phyloP scores from a whole-genome alignment of 805 yeast species.

The Kockiozyma suomiensis region DNA sequence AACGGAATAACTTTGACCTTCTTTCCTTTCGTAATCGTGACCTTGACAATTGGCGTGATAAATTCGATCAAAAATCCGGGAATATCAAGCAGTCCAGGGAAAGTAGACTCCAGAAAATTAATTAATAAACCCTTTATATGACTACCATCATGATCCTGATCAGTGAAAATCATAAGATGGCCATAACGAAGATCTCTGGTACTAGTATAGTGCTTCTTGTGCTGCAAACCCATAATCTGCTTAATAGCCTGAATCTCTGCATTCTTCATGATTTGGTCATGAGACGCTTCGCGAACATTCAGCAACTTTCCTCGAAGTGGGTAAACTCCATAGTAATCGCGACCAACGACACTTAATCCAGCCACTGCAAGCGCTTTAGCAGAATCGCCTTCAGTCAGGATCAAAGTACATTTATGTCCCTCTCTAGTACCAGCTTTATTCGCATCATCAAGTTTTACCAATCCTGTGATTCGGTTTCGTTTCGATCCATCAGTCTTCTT shows the following conservation, averaged over 20 bases:
- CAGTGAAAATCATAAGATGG: conserved; percentile 98
- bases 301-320: conserved; percentile 94
- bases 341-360: conserved; percentile 91
- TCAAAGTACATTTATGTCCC: conserved; percentile 87
- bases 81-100: conserved; percentile 86
- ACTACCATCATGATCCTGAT: conserved; percentile 99
- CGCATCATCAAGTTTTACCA: conserved; percentile 91
- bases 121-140: conserved; percentile 95
- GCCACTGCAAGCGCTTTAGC: conserved; percentile 90
- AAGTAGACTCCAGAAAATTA: conserved; percentile 88
- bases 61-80: conserved; percentile 94
- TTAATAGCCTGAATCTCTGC: conserved; percentile 94
- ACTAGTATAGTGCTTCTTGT: conserved; percentile 78
- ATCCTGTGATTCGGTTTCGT: conserved; percentile 82
- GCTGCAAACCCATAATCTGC: conserved; percentile 93
- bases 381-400: conserved; percentile 96
- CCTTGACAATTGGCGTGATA: conserved; percentile 95
- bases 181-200: conserved; percentile 84
- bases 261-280: conserved; percentile 92
- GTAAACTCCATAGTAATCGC: conserved; percentile 92
- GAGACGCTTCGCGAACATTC: conserved; percentile 94
- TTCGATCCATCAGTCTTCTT: conserved; percentile 85
- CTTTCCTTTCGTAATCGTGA: conserved; percentile 63
- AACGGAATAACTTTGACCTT: conserved; percentile 62
- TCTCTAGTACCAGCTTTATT: conserved; percentile 94